These are phyloP conservation scores for Cicer chorassanicum DNA, from an alignment of 306 rosid genomes.

Conservation along the genomic window DNA sequence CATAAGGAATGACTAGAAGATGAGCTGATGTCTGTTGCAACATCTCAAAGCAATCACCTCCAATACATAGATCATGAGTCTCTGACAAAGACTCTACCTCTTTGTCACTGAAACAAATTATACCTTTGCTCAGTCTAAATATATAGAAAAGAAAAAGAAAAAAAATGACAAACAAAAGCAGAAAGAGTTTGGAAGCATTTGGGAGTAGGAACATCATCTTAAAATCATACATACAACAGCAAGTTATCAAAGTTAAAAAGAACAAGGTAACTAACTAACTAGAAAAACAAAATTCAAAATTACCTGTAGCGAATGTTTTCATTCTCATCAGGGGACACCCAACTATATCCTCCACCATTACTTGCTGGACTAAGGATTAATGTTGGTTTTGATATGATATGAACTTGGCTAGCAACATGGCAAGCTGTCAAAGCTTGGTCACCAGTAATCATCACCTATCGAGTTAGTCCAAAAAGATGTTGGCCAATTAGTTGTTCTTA, in stretches of 20 bases:
- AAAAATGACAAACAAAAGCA: slow-evolving; percentile 4
- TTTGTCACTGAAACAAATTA: slow-evolving; percentile 64
- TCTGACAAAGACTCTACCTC: slow-evolving; percentile 86
- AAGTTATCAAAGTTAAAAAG: slow-evolving; percentile 20
- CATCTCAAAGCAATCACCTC: slow-evolving; percentile 96
- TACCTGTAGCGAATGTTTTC: slow-evolving; percentile 75
- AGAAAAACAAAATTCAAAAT: neutral
- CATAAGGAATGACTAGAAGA: slow-evolving; percentile 78
- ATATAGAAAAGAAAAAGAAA: neutral
- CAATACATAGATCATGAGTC: slow-evolving; percentile 90
- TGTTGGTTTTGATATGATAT: slow-evolving; percentile 86
- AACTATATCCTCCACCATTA: slow-evolving; percentile 67
- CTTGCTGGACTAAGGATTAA: slow-evolving; percentile 72
- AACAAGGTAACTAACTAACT: neutral
- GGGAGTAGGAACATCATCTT: neutral
- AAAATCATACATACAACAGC: slow-evolving; percentile 21
- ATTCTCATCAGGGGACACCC: slow-evolving; percentile 93
- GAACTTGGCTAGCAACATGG: slow-evolving; percentile 97
- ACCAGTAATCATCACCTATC: slow-evolving; percentile 98
- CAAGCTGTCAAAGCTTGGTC: slow-evolving; percentile 99
- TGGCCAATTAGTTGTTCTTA: slow-evolving; percentile 32
- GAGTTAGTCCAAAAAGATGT: slow-evolving; percentile 32
- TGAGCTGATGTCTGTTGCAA: slow-evolving; percentile 78
- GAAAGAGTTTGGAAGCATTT: neutral
- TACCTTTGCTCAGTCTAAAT: slow-evolving; percentile 24